Evolutionary conservation across 176 grass and related monocot species (phyloP), one percentile per base, ranked within the genome.

Genomic region (Areca catechu): DNA sequence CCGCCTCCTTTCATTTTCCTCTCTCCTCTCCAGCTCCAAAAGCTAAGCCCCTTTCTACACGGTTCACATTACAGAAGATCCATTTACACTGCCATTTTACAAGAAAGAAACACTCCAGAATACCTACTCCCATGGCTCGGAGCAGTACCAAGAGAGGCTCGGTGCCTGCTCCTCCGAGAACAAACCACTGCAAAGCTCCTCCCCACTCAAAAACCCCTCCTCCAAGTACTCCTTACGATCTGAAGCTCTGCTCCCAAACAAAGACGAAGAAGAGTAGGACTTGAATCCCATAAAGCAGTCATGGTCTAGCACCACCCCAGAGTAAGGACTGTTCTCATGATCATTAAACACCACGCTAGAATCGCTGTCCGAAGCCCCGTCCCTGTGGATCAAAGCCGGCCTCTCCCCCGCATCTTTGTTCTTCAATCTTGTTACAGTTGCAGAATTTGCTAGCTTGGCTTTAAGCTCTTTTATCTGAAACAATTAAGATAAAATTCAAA

Each of bases 291-390:
- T 15, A 51, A 80, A 80, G 63, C 21, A 60, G 17, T 37, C 24
- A 7, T 16, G 57, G 20, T 74, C 71, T 9, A 69, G 57, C 2
- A 24, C 78, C 17, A 17, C 52, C 19, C 63, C 65, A 28, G 78
- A 66, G 73, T 82, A 76, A 6, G 73, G 67, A 24, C 73, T 76
- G 15, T 61, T 60, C 29, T 76, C 79, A 51, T 9, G 7, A 34
- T 82, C 73, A 67, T 82, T 82, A 68, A 82, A 82, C 67, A 82
- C 79, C 14, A 56, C 73, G 79, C 79, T 82, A 3, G 79, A 82
- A 55, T 82, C 79, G 61, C 79, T 82, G 67, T 82, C 79, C 19
- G 68, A 71, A 15, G 79, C 63, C 0, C 78, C 58, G 53, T 80
- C 78, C 52, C 22, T 69, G 47, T 2, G 14, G 34, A 43, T 43